Conservation (phyloP, 495 filamentous ascomycete genomes). For the Aspergillus ellipticus region DNA sequence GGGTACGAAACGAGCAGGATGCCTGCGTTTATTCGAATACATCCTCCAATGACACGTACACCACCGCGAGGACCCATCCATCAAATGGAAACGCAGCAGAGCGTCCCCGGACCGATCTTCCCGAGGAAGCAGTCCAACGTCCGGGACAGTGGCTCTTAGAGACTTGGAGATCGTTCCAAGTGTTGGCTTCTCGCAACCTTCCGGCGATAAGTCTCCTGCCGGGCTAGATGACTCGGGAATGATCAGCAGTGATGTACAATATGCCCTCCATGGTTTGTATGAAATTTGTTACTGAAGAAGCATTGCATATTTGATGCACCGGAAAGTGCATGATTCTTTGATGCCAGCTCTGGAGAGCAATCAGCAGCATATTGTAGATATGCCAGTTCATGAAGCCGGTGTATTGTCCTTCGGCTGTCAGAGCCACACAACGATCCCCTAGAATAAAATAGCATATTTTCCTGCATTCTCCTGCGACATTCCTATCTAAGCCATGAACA, state of each 20-base stretch:
- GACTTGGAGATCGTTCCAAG: neutral
- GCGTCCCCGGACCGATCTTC: neutral
- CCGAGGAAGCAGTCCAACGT: neutral
- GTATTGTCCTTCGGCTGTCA: neutral
- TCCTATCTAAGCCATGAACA: neutral
- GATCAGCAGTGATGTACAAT: neutral
- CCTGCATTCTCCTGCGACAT: neutral
- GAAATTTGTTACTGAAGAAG: no score
- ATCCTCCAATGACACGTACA: slow-evolving; percentile 26
- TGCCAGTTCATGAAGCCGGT: neutral
- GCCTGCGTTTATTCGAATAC: slow-evolving; percentile 9
- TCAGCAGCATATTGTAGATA: neutral
- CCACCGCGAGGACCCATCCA: slow-evolving; percentile 23
- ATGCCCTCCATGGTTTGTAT: no score
- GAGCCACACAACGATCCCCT: neutral
- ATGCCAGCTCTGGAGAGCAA: neutral
- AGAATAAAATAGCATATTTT: neutral
- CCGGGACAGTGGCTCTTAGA: slow-evolving; percentile 1
- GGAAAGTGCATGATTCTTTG: neutral
- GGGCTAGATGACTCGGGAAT: neutral
- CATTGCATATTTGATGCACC: neutral
- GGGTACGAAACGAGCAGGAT: slow-evolving; percentile 6
- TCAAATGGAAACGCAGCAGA: slow-evolving; percentile 11
- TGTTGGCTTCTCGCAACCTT: neutral
- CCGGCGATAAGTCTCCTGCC: neutral